Evolutionary conservation across 768 basidiomycete genomes (phyloP), one percentile per base, ranked within the genome.

Genomic region (Calvatia gigantea): DNA sequence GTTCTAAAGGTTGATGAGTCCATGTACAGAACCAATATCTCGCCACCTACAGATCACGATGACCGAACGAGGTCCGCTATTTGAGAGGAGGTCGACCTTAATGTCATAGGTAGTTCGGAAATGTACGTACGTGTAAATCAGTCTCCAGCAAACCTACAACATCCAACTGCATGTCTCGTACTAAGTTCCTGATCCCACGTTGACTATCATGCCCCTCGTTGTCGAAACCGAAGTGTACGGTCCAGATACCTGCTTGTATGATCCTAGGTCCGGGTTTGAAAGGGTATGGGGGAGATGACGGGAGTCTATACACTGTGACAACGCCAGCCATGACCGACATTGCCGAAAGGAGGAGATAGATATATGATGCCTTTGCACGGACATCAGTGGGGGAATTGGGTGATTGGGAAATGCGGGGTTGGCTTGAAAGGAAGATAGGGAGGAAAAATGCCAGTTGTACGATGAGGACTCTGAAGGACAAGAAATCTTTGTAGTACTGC

Each of bases 161-260:
- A 65, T 96, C 94, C 15, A 96, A 75, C 56, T 94, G 73, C 83
- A 94, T 85, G 62, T 94, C 92, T 59, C 84, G 84, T 51, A 79
- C 68, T 23, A 79, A 63, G 56, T 85, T 80, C 58, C 81, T 73
- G 66, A 91, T 83, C 3, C 85, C 74, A 38, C 79, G 68, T 66
- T 89, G 88, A 63, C 88, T 90, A 61, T 91, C 89, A 58, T 81
- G 68, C 2, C 89, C 85, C 39, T 80, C 82, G 59, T 89, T 84
- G 68, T 92, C 83, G 25, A 82, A 73, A 51, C 94, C 94, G 65
- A 96, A 96, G 67, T 96, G 94, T 23, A 96, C 78, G 0, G 94
- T 92, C 93, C 92, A 95, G 27, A 95, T 91, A 2, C 89, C 93
- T 4, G 88, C 85, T 17, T 84, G 86, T 39, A 94, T 73, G n/a